These are phyloP conservation scores for Phialophora verrucosa DNA, from an alignment of 2,329 filamentous ascomycete species.

Conservation along the genomic window DNA sequence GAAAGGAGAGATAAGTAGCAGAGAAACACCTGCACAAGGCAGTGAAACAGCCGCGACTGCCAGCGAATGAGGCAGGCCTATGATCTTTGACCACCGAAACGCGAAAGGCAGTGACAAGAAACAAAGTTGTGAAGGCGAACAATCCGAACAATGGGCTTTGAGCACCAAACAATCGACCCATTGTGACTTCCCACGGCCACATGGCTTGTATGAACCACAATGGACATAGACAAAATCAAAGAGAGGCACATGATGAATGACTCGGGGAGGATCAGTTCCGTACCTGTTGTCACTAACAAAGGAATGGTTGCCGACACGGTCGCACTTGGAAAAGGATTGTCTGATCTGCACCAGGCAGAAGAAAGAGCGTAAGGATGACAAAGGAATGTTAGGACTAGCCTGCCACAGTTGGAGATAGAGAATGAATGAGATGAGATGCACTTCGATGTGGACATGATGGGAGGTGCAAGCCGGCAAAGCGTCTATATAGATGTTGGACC, in stretches of 20 bases:
- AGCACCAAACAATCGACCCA: background rate
- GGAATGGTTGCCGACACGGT: slow-evolving; percentile 2
- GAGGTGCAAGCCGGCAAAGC: slow-evolving; percentile 11
- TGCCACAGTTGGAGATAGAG: slow-evolving; percentile 24
- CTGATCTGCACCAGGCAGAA: slow-evolving; percentile 38
- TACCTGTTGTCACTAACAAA: slow-evolving; percentile 27
- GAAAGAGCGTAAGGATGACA: slow-evolving; percentile 32
- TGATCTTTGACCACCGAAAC: background rate
- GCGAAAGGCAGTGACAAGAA: background rate
- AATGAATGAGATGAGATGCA: slow-evolving; percentile 23
- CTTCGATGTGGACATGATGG: slow-evolving; percentile 14
- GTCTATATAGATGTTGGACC: slow-evolving; percentile 27
- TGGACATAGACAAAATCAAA: background rate
- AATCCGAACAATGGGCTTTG: background rate
- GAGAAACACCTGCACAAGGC: background rate
- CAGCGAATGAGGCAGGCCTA: background rate
- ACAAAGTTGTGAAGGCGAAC: background rate
- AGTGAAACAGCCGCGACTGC: background rate
- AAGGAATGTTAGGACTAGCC: slow-evolving; percentile 35
- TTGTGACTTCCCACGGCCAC: background rate
- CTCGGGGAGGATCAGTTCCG: background rate
- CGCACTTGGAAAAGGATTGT: slow-evolving; percentile 30
- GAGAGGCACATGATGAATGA: background rate
- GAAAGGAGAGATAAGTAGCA: background rate
- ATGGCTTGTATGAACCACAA: background rate